Percentiles rank a stretch among this genome's conserved stretches.
Evolutionary conservation across 2,329 filamentous ascomycete species (phyloP).

Genomic region (Seiridium cupressi): DNA sequence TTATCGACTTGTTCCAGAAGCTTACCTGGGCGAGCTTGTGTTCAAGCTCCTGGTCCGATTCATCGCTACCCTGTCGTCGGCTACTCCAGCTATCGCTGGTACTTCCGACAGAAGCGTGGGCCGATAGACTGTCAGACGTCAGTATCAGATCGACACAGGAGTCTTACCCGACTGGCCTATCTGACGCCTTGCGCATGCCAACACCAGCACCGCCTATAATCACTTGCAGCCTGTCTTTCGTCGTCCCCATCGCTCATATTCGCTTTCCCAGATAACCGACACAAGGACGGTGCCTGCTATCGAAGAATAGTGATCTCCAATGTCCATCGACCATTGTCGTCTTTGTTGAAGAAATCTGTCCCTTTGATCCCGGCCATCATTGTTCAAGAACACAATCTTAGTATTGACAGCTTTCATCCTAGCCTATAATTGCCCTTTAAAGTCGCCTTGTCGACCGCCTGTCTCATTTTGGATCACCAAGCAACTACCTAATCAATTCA

Average conservation of each 20-base stretch:
- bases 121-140: background rate
- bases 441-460: background rate
- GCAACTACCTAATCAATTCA: background rate
- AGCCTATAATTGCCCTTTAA: background rate
- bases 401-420: background rate
- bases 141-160: background rate
- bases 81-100: background rate
- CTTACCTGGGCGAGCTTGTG: background rate
- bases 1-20: background rate
- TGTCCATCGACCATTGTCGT: constrained; percentile 3
- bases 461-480: background rate
- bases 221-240: background rate
- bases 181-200: no score
- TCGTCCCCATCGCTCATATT: background rate
- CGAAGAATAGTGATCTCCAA: background rate
- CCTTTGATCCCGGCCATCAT: background rate
- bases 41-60: background rate
- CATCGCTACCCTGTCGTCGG: background rate
- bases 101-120: background rate
- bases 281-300: background rate
- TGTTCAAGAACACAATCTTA: constrained; percentile 5
- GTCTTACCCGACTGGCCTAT: background rate
- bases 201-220: background rate
- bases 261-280: background rate
- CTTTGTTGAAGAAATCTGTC: background rate